These are phyloP conservation scores for Termitomyces heimii DNA, from an alignment of 768 basidiomycete genomes.

Conservation along the genomic window DNA sequence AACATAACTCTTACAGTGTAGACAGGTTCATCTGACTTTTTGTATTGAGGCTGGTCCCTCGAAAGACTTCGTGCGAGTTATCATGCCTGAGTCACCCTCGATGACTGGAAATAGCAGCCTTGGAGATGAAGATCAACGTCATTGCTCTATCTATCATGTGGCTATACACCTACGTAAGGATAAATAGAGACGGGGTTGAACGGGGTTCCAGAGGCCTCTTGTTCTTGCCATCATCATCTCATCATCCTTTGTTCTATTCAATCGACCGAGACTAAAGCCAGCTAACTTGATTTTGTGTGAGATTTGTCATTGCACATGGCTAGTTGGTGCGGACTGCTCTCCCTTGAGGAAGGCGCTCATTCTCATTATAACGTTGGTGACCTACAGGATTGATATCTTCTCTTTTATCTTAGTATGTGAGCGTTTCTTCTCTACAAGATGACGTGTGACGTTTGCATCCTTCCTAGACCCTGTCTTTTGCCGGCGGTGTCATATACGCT, in stretches of 20 bases:
- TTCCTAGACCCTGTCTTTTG: slow-evolving; percentile 40
- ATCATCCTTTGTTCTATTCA: background rate
- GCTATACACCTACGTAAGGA: background rate
- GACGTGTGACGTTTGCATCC: background rate
- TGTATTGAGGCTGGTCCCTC: too few species aligned
- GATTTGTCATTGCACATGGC: slow-evolving; percentile 3
- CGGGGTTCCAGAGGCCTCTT: background rate
- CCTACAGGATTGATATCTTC: slow-evolving; percentile 34
- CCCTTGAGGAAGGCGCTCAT: background rate
- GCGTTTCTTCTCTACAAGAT: background rate
- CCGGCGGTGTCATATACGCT: slow-evolving; percentile 40
- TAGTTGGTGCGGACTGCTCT: slow-evolving; percentile 5
- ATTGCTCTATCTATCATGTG: background rate
- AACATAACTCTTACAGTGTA: background rate
- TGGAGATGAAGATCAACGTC: background rate
- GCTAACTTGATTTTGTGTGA: background rate
- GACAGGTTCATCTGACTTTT: background rate
- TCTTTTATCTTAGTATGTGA: slow-evolving; percentile 31
- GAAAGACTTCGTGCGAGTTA: too few species aligned
- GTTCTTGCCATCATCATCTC: background rate
- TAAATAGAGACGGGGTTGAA: background rate
- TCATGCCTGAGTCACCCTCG: too few species aligned
- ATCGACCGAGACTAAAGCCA: background rate
- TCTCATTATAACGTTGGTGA: background rate
- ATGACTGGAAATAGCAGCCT: background rate